Conservation (phyloP, 495 filamentous ascomycete species). For the Echria macrotheca region DNA sequence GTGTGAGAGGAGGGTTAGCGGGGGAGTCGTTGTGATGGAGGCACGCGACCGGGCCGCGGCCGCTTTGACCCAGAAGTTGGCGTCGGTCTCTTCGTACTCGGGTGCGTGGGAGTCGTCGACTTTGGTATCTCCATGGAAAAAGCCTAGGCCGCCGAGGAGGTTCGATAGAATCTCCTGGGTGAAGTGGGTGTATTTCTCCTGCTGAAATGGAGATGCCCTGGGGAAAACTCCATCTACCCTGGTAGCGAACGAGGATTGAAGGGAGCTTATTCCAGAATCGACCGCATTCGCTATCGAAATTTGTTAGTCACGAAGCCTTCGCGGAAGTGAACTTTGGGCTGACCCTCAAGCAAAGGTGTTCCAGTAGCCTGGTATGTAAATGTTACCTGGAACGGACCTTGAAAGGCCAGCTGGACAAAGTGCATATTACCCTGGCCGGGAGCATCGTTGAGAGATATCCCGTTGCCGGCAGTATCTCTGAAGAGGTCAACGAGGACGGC, state of each 20-base stretch:
- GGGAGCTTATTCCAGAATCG: neutral
- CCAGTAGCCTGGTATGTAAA: neutral
- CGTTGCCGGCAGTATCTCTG: constrained; percentile 20
- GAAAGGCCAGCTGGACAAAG: constrained; percentile 81
- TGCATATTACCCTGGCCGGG: constrained; percentile 72
- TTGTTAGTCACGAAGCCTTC: neutral
- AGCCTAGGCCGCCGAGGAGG: constrained; percentile 84
- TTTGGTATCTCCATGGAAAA: constrained; percentile 77
- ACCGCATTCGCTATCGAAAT: constrained; percentile 9
- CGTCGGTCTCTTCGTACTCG: constrained; percentile 88
- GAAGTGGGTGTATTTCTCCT: constrained; percentile 63
- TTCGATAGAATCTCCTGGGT: constrained; percentile 83
- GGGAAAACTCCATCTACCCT: constrained; percentile 64
- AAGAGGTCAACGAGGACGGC: constrained; percentile 10
- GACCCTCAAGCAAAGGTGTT: constrained; percentile 5
- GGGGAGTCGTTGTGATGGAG: constrained; percentile 61
- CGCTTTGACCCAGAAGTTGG: constrained; percentile 89
- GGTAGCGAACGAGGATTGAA: constrained; percentile 50
- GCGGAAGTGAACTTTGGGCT: neutral
- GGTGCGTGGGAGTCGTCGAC: constrained; percentile 80
- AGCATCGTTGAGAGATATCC: constrained; percentile 57
- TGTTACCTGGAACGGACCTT: constrained; percentile 63
- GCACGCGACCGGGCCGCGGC: constrained; percentile 56
- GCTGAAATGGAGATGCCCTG: constrained; percentile 65
- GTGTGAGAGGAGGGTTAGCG: constrained; percentile 78